Evolutionary conservation across 176 grass and related monocot genomes (phyloP), one percentile per base, ranked within the genome.

Genomic region (Lolium rigidum): DNA sequence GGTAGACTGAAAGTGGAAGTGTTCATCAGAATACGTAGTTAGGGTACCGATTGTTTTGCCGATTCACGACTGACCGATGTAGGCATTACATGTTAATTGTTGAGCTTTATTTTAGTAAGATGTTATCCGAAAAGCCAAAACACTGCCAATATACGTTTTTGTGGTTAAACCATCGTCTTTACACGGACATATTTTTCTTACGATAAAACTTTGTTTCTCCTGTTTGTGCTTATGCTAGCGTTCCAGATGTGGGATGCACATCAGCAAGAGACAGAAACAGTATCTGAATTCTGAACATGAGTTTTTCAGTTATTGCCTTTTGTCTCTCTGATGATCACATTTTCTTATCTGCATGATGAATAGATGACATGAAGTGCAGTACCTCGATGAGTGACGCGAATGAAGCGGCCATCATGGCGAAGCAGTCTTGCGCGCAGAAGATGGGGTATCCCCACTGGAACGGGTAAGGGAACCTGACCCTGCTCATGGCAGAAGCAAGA

Each of bases 321-420:
- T 50, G 16, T 4, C 52, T 73, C 5, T 28, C 31, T 35, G 31
- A 35, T 35, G 15, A 73, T 25, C 52, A 18, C 17, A 80, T 66
- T 63, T 73, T 13, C 65, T 87, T 43, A 8, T 28, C 15, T 1
- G 41, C 8, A 38, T 31, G 4, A 35, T 38, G 15, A 2, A 17
- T 3, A 69, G 15, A 9, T 67, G 50, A 75, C 48, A 70, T 22
- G 65, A 52, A 77, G 20, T 12, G 28, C 46, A 26, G 58, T 52
- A 95, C 96, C 96, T 98, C 96, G 41, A 98, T 84, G 7, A 95
- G 86, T n/a, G 96, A 98, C 1, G 79, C 96, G 80, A 95, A 98
- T 10, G 96, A 98, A 88, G 96, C 93, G 57, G 93, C 96, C 79
- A 98, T 79, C 93, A 98, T 95, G 22, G 84, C 93, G 70, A 98